Percentiles rank a stretch among this genome's conserved stretches.
Evolutionary conservation across 2,329 filamentous ascomycete species (phyloP).

Genomic region (Verticillium nonalfalfae): DNA sequence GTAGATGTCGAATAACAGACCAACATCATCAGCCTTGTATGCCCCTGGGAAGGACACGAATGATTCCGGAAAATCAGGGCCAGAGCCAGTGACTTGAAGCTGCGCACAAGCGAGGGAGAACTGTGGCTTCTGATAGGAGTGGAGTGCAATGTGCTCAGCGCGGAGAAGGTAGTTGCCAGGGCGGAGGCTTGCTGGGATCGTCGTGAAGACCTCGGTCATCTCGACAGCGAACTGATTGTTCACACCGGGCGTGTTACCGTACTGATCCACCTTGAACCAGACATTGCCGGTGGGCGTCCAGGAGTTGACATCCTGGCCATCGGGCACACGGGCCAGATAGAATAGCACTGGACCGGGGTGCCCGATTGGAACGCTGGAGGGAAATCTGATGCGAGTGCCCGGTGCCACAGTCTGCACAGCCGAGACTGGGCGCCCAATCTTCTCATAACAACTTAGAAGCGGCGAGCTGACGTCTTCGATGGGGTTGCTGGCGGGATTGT

Average conservation of each 20-base stretch:
- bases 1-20: slow-evolving; percentile 34
- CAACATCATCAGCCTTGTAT: slow-evolving; percentile 28
- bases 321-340: slow-evolving; percentile 28
- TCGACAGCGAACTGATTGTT: neutral
- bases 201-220: neutral
- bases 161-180: slow-evolving; percentile 32
- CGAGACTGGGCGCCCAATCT: neutral
- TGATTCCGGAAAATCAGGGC: slow-evolving; percentile 27
- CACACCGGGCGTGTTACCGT: slow-evolving; percentile 11
- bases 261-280: slow-evolving; percentile 38
- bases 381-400: slow-evolving; percentile 18
- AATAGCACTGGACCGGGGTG: slow-evolving; percentile 34
- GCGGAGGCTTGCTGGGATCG: neutral
- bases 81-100: slow-evolving; percentile 29
- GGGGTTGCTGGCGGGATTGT: slow-evolving; percentile 20
- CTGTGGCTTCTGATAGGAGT: slow-evolving; percentile 35
- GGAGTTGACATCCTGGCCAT: slow-evolving; percentile 20
- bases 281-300: slow-evolving; percentile 29
- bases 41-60: slow-evolving; percentile 30
- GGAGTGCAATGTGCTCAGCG: slow-evolving; percentile 36
- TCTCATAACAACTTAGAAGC: slow-evolving; percentile 23
- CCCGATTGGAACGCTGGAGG: slow-evolving; percentile 28
- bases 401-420: neutral
- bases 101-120: slow-evolving; percentile 27
- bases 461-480: slow-evolving; percentile 20